Base-by-base conservation (phyloP, 75 land plant species). In the Chamaecyparis obtusa region DNA sequence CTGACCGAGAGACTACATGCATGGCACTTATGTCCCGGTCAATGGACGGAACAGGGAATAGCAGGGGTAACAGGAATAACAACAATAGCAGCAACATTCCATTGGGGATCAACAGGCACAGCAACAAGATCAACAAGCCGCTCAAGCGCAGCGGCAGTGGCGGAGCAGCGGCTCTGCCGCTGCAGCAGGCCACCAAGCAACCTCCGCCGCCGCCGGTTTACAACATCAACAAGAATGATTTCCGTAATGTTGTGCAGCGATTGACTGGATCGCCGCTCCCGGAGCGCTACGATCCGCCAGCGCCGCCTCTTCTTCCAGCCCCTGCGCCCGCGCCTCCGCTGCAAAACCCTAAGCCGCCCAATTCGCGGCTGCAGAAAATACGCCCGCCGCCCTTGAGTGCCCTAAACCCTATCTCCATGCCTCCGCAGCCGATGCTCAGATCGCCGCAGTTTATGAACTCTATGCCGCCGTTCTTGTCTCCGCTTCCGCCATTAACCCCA, bases 151-250 rank as follows among this genome's bases (percentile, higher is more conserved):
- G 35, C 37, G 33, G 36, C 76, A 33, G 76, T 33, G 76, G 36
- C 76, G 37, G n/a, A 0, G n/a, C 71, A 0, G n/a, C 11, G 2
- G 15, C 11, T 8, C 41, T 30, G 27, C 36, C n/a, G 37, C 64
- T 5, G 4, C 85, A 51, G 37, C 85, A 84, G 36, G 21, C 33
- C 9, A 49, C 27, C 32, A 67, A 43, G 86, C 83, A 71, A 0
- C 91, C 81, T 36, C 91, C 90, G 44, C 95, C 89, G 87, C 96
- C 96, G 27, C 96, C 96, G 78, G 96, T 95, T 3, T 95, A 95
- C 89, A 95, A 91, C 87, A 95, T 95, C 90, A 91, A 92, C 91
- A 95, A 95, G 92, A 88, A 74, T 71, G 94, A 95, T 74, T 95
- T 95, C 92, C 85, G 96, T 0, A 90, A 92, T 67, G 92, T 95